These are phyloP conservation scores for Leucocoprinus leucothites DNA, from an alignment of 768 basidiomycete genomes.

Conservation along the genomic window DNA sequence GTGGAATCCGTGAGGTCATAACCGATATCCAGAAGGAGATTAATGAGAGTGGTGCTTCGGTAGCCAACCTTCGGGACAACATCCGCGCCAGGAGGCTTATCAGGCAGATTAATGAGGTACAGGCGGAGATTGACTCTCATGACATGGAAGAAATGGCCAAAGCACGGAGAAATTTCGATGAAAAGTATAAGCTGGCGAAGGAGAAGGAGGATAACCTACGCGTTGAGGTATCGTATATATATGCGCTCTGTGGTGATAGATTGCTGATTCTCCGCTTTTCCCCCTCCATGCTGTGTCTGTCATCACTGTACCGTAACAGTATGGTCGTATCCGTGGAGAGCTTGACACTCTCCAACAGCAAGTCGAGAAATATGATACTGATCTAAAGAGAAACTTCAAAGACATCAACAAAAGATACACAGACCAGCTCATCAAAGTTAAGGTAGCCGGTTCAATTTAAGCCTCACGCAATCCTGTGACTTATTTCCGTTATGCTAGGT, in stretches of 20 bases:
- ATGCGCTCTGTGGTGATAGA: neutral
- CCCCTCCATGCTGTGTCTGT: neutral
- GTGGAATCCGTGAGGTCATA: constrained; percentile 39
- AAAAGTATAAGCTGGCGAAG: constrained; percentile 70
- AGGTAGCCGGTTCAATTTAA: constrained; percentile 45
- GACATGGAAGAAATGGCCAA: constrained; percentile 87
- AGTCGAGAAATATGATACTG: constrained; percentile 59
- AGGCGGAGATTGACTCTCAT: constrained; percentile 66
- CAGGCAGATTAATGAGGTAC: constrained; percentile 61
- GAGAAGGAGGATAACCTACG: constrained; percentile 70
- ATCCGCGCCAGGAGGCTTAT: constrained; percentile 69
- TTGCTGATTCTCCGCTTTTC: neutral
- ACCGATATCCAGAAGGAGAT: constrained; percentile 73
- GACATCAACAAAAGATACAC: constrained; percentile 83
- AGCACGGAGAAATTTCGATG: constrained; percentile 81
- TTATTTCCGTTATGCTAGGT: constrained; percentile 50
- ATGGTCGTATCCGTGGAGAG: constrained; percentile 81
- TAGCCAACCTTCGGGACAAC: constrained; percentile 80
- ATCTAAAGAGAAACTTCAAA: constrained; percentile 77
- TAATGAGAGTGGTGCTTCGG: constrained; percentile 65
- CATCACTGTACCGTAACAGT: constrained; percentile 37
- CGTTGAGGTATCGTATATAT: constrained; percentile 53
- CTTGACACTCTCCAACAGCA: constrained; percentile 70
- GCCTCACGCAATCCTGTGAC: neutral
- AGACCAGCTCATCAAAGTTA: constrained; percentile 91